phyloP scores from a whole-genome alignment of 2,329 filamentous ascomycete species.

The Pleomassaria siparia region DNA sequence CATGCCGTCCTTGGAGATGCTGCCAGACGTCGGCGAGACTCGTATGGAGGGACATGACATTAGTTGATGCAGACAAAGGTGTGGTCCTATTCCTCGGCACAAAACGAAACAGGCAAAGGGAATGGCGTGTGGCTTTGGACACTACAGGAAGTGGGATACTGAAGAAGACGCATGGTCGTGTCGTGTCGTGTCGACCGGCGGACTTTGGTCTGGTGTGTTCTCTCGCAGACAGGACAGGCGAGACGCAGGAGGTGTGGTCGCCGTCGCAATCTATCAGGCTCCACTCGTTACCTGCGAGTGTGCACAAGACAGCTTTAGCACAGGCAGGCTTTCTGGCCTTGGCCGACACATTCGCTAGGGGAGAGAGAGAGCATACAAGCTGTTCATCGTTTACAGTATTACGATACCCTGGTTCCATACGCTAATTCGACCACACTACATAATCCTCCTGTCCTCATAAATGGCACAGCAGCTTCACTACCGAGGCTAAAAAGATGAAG shows the following conservation, averaged over 20 bases:
- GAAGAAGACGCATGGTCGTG: constrained; percentile 23
- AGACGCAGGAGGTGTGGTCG: no score
- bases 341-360: constrained; percentile 20
- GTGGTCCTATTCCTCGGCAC: no score
- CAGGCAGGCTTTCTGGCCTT: constrained; percentile 20
- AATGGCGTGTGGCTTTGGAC: constrained; percentile 19
- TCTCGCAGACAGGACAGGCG: constrained; percentile 11
- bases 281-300: constrained; percentile 18
- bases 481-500: constrained; percentile 12
- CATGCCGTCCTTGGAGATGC: constrained; percentile 35
- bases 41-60: constrained; percentile 31
- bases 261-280: constrained; percentile 12
- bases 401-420: constrained; percentile 7
- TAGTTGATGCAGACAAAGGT: constrained; percentile 19
- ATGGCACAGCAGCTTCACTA: constrained; percentile 9
- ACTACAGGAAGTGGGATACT: constrained; percentile 10
- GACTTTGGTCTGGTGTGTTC: no score
- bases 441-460: neutral
- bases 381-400: no score
- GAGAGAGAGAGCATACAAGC: no score
- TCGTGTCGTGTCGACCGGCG: constrained; percentile 15
- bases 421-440: constrained; percentile 1
- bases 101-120: constrained; percentile 14
- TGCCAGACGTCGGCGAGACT: constrained; percentile 41
- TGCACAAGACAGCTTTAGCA: constrained; percentile 14